Conservation (phyloP, 1,284 basidiomycete genomes). For the Fomitopsis palustris region DNA sequence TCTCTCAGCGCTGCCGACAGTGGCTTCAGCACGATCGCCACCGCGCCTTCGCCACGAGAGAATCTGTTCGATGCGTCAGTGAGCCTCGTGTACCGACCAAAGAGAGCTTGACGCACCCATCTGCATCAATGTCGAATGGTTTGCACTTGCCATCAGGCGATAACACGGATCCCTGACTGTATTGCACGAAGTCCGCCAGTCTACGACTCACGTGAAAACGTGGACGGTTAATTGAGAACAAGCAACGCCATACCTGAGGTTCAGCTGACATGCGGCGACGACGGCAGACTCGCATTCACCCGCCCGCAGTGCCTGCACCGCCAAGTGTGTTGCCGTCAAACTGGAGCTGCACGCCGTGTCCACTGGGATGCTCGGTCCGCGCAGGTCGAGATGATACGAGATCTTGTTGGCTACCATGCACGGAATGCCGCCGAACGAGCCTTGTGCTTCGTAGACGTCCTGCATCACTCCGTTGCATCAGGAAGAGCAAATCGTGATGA, state of each 20-base stretch:
- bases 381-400: conserved; percentile 46
- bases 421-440: conserved; percentile 34
- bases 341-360: conserved; percentile 51
- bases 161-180: conserved; percentile 35
- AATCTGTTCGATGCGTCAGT: too few relatives aligned
- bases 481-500: too few relatives aligned
- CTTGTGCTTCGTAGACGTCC: conserved; percentile 34
- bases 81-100: too few relatives aligned
- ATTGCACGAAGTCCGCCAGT: conserved; percentile 20
- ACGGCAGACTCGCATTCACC: conserved; percentile 48
- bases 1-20: conserved; percentile 23
- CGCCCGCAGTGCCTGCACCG: conserved; percentile 37
- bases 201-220: too few relatives aligned
- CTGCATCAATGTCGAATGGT: conserved; percentile 44
- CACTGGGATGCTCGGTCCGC: conserved; percentile 41
- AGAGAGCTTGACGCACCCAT: too few relatives aligned
- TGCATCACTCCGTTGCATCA: conserved; percentile 15
- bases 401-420: conserved; percentile 42
- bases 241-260: conserved; percentile 14
- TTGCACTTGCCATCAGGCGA: conserved; percentile 44
- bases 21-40: conserved; percentile 24
- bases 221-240: too few relatives aligned
- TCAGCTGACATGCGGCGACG: conserved; percentile 41
- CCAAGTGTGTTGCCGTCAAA: conserved; percentile 44
- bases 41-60: conserved; percentile 21